phyloP scores from a whole-genome alignment of 1,284 basidiomycete genomes.

The Peniophora sp. region DNA sequence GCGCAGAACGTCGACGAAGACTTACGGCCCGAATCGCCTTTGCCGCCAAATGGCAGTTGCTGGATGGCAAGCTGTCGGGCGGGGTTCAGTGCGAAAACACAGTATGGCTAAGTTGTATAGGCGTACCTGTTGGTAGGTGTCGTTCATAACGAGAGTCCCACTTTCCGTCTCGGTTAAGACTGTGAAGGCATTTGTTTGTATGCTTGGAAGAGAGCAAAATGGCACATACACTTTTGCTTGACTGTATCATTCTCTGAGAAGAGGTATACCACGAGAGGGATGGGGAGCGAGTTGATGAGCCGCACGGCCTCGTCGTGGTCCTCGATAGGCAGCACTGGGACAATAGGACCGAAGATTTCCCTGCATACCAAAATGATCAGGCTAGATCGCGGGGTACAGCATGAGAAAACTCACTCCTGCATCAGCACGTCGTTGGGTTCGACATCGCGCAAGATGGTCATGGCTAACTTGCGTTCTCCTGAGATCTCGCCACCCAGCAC shows the following conservation, averaged over 20 bases:
- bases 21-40: slow-evolving; percentile 22
- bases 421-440: slow-evolving; percentile 29
- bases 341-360: slow-evolving; percentile 42
- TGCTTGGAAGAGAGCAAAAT: slow-evolving; percentile 19
- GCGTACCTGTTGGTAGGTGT: slow-evolving; percentile 14
- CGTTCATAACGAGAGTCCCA: slow-evolving; percentile 21
- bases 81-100: too few relatives aligned
- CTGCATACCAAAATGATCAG: slow-evolving; percentile 9
- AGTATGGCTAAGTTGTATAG: too few relatives aligned
- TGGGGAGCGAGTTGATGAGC: slow-evolving; percentile 25
- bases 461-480: slow-evolving; percentile 20
- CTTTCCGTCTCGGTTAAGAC: slow-evolving; percentile 20
- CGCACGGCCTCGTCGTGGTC: slow-evolving; percentile 28
- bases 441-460: slow-evolving; percentile 26
- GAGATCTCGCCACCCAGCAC: slow-evolving; percentile 36
- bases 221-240: slow-evolving; percentile 19
- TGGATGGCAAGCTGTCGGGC: slow-evolving; percentile 14
- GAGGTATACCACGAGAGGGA: slow-evolving; percentile 34
- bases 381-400: background rate
- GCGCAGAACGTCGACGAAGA: background rate
- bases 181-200: slow-evolving; percentile 2
- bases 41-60: slow-evolving; percentile 20
- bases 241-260: slow-evolving; percentile 25
- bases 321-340: slow-evolving; percentile 39
- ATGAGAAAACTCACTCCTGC: slow-evolving; percentile 24